Conservation (phyloP, 192 early-diverging fungal genomes). For the Umbelopsis sp. region DNA sequence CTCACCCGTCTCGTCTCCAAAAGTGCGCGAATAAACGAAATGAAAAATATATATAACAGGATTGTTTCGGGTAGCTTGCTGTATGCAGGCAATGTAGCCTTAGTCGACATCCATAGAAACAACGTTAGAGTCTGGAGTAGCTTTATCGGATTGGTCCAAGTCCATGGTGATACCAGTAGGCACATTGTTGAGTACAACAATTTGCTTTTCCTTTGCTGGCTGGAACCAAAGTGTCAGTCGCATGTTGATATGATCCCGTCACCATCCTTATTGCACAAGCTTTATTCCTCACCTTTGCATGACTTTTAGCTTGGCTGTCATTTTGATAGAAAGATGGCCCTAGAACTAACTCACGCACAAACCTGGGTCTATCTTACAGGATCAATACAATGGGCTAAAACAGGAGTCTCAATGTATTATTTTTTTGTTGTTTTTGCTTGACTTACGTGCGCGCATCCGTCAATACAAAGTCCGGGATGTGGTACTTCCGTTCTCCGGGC, state of each 20-base stretch:
- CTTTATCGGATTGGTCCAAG: not conserved
- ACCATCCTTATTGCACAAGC: too few relatives aligned
- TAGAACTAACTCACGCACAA: not conserved
- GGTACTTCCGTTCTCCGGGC: conserved; percentile 23
- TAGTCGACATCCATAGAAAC: not conserved
- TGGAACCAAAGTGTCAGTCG: not conserved
- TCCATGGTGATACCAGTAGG: not conserved
- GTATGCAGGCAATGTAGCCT: not conserved
- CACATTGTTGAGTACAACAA: not conserved
- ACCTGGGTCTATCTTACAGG: too few relatives aligned
- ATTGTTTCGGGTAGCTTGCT: not conserved
- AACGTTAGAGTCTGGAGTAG: not conserved
- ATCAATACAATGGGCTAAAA: too few relatives aligned
- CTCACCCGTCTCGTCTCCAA: not conserved
- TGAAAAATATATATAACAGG: not conserved
- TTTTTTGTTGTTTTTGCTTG: not conserved
- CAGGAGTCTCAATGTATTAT: too few relatives aligned
- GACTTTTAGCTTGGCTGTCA: too few relatives aligned
- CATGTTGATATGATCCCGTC: too few relatives aligned
- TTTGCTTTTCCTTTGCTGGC: not conserved
- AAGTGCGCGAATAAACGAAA: not conserved
- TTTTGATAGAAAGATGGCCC: not conserved
- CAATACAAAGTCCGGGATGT: conserved; percentile 39
- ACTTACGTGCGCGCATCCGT: not conserved
- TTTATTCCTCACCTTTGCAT: too few relatives aligned